phyloP scores from a whole-genome alignment of 208 protist species.

The Leishmania tropica region DNA sequence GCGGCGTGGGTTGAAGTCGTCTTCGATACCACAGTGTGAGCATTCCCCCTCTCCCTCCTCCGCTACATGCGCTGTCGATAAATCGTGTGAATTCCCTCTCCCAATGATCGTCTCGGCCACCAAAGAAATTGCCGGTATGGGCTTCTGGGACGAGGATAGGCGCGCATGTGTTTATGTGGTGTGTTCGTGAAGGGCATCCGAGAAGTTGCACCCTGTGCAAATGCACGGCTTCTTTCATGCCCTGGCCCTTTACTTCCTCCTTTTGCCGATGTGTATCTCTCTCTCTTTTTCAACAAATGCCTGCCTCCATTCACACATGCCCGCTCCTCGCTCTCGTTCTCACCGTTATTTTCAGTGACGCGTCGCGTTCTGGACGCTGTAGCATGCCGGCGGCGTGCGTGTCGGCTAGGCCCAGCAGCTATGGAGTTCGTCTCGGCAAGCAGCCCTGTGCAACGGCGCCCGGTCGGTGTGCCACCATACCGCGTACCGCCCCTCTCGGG shows the following conservation, averaged over 20 bases:
- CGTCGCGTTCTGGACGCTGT: background rate
- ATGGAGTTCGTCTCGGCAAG: background rate
- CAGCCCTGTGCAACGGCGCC: background rate
- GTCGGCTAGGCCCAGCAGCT: background rate
- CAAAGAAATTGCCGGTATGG: background rate
- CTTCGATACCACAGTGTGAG: background rate
- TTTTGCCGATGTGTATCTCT: background rate
- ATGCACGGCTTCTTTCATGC: background rate
- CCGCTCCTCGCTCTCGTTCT: background rate
- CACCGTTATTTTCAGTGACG: background rate
- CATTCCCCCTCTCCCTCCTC: background rate
- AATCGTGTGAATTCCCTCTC: background rate
- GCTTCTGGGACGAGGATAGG: background rate
- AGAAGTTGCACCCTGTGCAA: background rate
- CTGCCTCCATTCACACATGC: background rate
- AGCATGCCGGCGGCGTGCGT: background rate
- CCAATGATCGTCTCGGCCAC: background rate
- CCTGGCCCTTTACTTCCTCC: background rate
- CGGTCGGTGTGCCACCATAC: slow-evolving; percentile 27
- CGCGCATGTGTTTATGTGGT: background rate
- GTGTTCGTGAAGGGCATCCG: background rate
- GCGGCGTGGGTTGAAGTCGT: background rate
- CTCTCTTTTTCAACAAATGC: background rate
- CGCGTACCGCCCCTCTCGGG: slow-evolving; percentile 29
- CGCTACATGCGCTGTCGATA: background rate